Conservation (phyloP, 129 eudicot genomes). For the Flaveria bidentis region DNA sequence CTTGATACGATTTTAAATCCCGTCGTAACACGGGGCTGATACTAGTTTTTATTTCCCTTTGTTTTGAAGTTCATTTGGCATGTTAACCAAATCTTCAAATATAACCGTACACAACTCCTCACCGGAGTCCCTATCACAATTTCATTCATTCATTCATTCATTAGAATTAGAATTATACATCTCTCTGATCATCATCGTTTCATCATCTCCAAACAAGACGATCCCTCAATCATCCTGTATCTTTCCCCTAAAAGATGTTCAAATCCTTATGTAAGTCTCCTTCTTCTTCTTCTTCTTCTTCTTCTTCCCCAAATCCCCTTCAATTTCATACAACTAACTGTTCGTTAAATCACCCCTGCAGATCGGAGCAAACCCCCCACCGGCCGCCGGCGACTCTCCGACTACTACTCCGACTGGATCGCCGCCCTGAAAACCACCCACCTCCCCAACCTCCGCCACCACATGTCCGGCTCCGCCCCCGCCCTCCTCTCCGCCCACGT, state of each 20-base stretch:
- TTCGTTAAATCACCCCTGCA: slow-evolving; percentile 14
- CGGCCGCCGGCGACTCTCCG: slow-evolving; percentile 48
- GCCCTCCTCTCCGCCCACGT: slow-evolving; percentile 69
- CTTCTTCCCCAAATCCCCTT: neutral
- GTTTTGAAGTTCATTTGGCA: no score
- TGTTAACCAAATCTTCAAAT: no score
- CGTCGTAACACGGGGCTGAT: no score
- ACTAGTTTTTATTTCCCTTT: no score
- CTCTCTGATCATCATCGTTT: no score
- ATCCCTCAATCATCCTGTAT: neutral
- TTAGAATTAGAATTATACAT: no score
- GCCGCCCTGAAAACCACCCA: slow-evolving; percentile 55
- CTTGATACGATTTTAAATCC: no score
- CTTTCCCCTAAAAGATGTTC: slow-evolving; percentile 33
- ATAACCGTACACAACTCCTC: no score
- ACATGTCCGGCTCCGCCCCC: slow-evolving; percentile 49
- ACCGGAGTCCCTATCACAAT: no score
- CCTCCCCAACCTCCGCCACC: slow-evolving; percentile 72
- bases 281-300: neutral
- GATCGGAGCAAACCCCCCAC: slow-evolving; percentile 46
- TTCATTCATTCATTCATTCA: no score
- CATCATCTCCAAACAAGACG: no score
- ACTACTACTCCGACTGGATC: slow-evolving; percentile 71
- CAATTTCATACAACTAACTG: neutral
- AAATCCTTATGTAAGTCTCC: slow-evolving; percentile 35